Evolutionary conservation across 768 basidiomycete genomes (phyloP).

Genomic region (Dioszegia aurantiaca): DNA sequence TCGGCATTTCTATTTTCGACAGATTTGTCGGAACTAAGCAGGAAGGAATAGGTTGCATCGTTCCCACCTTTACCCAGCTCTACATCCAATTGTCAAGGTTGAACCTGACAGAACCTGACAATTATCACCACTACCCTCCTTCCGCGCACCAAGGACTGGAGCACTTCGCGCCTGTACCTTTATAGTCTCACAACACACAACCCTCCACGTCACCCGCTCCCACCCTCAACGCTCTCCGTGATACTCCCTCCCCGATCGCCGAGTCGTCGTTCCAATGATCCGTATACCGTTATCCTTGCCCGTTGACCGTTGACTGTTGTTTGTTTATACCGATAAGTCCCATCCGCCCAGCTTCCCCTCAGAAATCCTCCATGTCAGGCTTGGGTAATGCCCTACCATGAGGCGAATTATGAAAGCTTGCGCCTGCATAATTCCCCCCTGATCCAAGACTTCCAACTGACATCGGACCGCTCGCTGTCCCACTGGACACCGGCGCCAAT

Average conservation of each 20-base stretch:
- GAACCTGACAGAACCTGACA: not conserved
- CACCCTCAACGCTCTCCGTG: not conserved
- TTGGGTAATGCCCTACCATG: conserved; percentile 32
- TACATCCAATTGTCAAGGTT: conserved; percentile 1
- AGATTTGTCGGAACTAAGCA: not conserved
- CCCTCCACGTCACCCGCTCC: not conserved
- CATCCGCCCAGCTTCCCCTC: not conserved
- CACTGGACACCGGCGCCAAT: not conserved
- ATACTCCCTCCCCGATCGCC: no score
- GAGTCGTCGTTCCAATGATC: conserved; percentile 1
- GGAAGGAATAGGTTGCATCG: not conserved
- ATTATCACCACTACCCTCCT: not conserved
- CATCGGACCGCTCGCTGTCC: not conserved
- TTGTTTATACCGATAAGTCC: not conserved
- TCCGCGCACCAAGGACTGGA: not conserved
- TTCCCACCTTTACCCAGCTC: not conserved
- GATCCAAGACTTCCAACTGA: not conserved
- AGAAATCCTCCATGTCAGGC: conserved; percentile 45
- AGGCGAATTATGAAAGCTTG: conserved; percentile 45
- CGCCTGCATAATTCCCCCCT: conserved; percentile 37
- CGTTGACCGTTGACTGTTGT: conserved; percentile 1
- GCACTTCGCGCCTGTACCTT: no score
- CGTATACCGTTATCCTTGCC: conserved; percentile 5
- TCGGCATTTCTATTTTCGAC: no score
- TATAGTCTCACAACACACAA: no score